A percentile compares a stretch with the other conserved stretches of the same genome.
phyloP scores from a whole-genome alignment of 345 rosid species.

The Brassica incana region DNA sequence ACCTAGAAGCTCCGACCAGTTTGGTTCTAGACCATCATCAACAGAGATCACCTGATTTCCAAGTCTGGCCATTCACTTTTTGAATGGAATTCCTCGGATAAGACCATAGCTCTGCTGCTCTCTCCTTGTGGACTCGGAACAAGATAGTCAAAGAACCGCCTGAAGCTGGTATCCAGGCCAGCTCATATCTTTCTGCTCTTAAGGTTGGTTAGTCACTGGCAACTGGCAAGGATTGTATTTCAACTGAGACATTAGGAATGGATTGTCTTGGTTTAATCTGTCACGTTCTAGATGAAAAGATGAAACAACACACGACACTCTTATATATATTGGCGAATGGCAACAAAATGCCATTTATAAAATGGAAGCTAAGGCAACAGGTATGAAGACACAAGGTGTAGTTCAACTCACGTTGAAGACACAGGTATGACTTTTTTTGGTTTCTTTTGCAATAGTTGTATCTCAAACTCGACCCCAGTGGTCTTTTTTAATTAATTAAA shows the following conservation, averaged over 20 bases:
- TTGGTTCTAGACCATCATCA: conserved; percentile 59
- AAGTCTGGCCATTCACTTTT: conserved; percentile 63
- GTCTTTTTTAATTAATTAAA: too few species aligned
- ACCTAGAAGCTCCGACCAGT: conserved; percentile 70
- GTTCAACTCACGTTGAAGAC: too few species aligned
- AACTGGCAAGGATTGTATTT: conserved; percentile 38
- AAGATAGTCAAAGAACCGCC: conserved; percentile 48
- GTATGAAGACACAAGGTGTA: too few species aligned
- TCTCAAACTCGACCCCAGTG: too few species aligned
- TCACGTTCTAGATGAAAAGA: too few species aligned
- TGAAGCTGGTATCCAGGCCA: conserved; percentile 60
- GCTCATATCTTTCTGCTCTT: conserved; percentile 47
- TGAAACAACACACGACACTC: too few species aligned
- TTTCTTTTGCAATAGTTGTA: too few species aligned
- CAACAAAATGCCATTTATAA: too few species aligned
- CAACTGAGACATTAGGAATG: conserved; percentile 44
- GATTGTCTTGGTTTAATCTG: conserved; percentile 14
- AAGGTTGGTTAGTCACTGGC: conserved; percentile 28
- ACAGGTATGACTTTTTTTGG: too few species aligned
- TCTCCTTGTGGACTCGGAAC: conserved; percentile 51
- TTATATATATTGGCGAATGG: too few species aligned
- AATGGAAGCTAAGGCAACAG: too few species aligned
- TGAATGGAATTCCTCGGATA: neutral
- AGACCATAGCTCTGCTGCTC: conserved; percentile 33
- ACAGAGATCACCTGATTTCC: conserved; percentile 63